Evolutionary conservation across 768 basidiomycete genomes (phyloP), one percentile per base, ranked within the genome.

Genomic region (Naematelia encephala): DNA sequence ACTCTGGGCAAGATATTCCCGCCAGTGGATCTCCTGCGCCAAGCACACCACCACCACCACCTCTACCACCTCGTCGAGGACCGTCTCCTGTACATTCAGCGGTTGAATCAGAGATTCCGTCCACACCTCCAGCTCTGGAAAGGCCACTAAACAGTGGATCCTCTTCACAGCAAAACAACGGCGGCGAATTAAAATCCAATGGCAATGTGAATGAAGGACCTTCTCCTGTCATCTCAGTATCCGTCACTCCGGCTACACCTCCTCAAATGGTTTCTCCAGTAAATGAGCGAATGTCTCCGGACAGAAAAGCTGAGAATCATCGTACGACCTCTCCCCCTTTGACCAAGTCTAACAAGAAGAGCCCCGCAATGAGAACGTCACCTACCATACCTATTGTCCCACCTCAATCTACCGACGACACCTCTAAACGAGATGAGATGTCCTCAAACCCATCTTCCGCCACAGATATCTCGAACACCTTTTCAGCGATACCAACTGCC

Each of bases 211-310:
- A 8, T 39, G 8, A 8, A 16, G 16, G 14, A 4, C 29, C 25
- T 22, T 19, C 11, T 16, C n/a, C 51, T 4, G n/a, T 16, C 28
- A 21, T 52, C 23, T 34, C 25, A 10, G 51, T 52, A 23, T 52
- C 51, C 3, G 29, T 52, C 51, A 52, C 29, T n/a, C 51, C 51
- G 27, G 51, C 51, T 25, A 52, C 51, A 5, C 51, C 51, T 23
- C 51, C 51, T n/a, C 19, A n/a, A 12, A 28, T 29, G 16, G 16
- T 23, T 13, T 14, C 51, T 4, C 51, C 51, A 12, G 29, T 25
- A 3, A 16, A 29, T 16, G 34, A 39, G 8, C 34, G 34, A 16
- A 8, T 16, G 34, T 8, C 34, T 39, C 34, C 34, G 16, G 16
- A 16, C 34, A 8, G 8, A 39, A 16, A 8, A 39, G 34, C 34